These are phyloP conservation scores for Corymbia citriodora DNA, from an alignment of 441 rosid species.

Conservation along the genomic window DNA sequence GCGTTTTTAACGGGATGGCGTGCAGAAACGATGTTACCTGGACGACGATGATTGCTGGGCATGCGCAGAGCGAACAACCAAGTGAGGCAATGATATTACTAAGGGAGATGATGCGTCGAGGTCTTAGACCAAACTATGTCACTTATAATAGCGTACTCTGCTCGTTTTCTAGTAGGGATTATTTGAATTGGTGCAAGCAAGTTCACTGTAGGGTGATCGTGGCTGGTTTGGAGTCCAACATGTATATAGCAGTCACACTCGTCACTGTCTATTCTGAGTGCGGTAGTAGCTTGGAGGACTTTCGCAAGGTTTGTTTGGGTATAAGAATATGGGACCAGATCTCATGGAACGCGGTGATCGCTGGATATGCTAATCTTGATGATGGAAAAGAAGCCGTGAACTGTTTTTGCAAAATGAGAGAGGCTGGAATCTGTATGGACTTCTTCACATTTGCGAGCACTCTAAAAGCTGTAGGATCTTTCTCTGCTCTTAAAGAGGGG, in stretches of 20 bases:
- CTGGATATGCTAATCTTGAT: conserved; percentile 29
- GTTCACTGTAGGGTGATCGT: conserved; percentile 25
- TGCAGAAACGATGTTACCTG: conserved; percentile 25
- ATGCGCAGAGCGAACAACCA: conserved; percentile 19
- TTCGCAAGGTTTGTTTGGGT: conserved; percentile 10
- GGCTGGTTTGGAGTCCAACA: conserved; percentile 19
- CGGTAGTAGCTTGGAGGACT: conserved; percentile 15
- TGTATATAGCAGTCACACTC: conserved; percentile 15
- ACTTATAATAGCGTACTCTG: conserved; percentile 24
- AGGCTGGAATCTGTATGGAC: conserved; percentile 11
- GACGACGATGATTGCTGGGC: conserved; percentile 26
- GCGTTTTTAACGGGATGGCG: conserved; percentile 13
- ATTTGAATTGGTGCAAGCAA: conserved; percentile 22
- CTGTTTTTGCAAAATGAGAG: conserved; percentile 27
- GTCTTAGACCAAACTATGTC: conserved; percentile 12
- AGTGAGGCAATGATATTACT: conserved; percentile 23
- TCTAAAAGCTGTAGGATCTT: conserved; percentile 8
- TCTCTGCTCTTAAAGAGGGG: conserved; percentile 19
- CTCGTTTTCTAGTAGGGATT: conserved; percentile 17
- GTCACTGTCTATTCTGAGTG: conserved; percentile 25
- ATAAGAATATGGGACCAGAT: conserved; percentile 18
- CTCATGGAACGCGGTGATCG: conserved; percentile 32
- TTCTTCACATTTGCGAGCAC: conserved; percentile 11
- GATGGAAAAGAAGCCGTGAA: conserved; percentile 12
- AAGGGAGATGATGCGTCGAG: conserved; percentile 16